phyloP scores from a whole-genome alignment of 495 filamentous ascomycete species.

The Chaetomidium leptoderma region DNA sequence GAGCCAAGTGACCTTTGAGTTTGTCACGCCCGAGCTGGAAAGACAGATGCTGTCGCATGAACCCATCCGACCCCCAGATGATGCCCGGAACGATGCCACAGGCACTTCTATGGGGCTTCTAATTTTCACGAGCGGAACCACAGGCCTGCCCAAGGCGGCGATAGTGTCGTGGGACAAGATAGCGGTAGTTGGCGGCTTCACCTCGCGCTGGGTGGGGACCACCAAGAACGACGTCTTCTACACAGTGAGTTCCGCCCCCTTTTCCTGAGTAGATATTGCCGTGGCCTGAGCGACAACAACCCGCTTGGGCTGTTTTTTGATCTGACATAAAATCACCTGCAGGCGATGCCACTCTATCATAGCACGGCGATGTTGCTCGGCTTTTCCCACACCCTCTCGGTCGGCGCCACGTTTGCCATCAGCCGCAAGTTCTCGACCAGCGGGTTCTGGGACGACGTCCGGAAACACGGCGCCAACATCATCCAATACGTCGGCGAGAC shows the following conservation, averaged over 20 bases:
- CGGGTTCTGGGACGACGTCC: constrained; percentile 78
- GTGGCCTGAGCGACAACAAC: background rate
- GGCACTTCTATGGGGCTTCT: constrained; percentile 62
- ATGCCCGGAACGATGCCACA: constrained; percentile 48
- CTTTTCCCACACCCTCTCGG: constrained; percentile 54
- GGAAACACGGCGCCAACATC: constrained; percentile 66
- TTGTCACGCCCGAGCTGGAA: constrained; percentile 61
- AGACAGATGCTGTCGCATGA: constrained; percentile 53
- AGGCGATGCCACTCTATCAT: constrained; percentile 96
- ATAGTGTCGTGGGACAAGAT: constrained; percentile 76
- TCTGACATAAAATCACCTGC: background rate
- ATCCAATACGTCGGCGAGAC: constrained; percentile 97
- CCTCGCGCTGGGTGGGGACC: constrained; percentile 54
- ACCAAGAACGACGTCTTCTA: constrained; percentile 67
- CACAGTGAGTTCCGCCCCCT: constrained; percentile 60
- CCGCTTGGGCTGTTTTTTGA: background rate
- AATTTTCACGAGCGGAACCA: constrained; percentile 64
- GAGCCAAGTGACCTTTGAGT: constrained; percentile 52
- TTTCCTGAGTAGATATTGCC: too few species aligned
- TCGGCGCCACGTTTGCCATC: constrained; percentile 62
- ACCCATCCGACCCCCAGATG: constrained; percentile 60
- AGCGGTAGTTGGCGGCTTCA: constrained; percentile 50
- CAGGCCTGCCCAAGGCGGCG: constrained; percentile 78
- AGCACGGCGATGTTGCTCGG: constrained; percentile 73
- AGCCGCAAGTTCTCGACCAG: constrained; percentile 77